phyloP scores from a whole-genome alignment of 1,139 yeast species.

The Pneumocystis oryctolagi region DNA sequence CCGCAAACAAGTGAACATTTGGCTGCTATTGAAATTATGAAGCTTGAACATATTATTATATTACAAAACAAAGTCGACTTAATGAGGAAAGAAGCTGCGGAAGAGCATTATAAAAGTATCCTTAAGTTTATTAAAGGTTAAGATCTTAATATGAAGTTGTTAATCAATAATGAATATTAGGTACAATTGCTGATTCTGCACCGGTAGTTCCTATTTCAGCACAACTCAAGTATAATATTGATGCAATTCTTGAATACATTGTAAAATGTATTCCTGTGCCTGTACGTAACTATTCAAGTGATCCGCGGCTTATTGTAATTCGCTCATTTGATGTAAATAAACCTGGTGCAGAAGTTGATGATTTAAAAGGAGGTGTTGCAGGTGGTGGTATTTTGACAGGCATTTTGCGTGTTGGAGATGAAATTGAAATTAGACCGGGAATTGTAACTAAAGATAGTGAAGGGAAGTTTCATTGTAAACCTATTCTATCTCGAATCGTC shows the following conservation, averaged over 20 bases:
- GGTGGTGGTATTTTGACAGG: slow-evolving; percentile 97
- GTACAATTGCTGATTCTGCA: slow-evolving; percentile 97
- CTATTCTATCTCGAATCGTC: slow-evolving; percentile 85
- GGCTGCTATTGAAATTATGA: slow-evolving; percentile 99
- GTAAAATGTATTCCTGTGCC: slow-evolving; percentile 95
- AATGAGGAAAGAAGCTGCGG: slow-evolving; percentile 93
- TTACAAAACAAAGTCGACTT: slow-evolving; percentile 96
- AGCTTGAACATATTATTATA: slow-evolving; percentile 88
- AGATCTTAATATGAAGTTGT: background rate
- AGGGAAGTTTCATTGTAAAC: slow-evolving; percentile 80
- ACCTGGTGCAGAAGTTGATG: slow-evolving; percentile 97
- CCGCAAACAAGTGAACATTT: slow-evolving; percentile 98
- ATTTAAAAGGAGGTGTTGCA: slow-evolving; percentile 98
- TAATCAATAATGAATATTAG: slow-evolving; percentile 22
- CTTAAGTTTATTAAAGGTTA: slow-evolving; percentile 58
- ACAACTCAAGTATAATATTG: slow-evolving; percentile 93
- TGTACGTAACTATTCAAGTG: slow-evolving; percentile 79
- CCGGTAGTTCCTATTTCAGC: slow-evolving; percentile 99
- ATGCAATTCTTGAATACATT: slow-evolving; percentile 93
- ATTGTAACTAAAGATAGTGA: slow-evolving; percentile 85
- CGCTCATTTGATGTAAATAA: slow-evolving; percentile 97
- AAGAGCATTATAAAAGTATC: slow-evolving; percentile 88
- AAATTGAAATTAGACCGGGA: slow-evolving; percentile 98
- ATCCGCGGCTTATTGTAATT: slow-evolving; percentile 90
- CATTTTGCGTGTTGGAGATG: slow-evolving; percentile 93